Conservation (phyloP, 2,329 filamentous ascomycete species). For the Helicocarpus griseus region DNA sequence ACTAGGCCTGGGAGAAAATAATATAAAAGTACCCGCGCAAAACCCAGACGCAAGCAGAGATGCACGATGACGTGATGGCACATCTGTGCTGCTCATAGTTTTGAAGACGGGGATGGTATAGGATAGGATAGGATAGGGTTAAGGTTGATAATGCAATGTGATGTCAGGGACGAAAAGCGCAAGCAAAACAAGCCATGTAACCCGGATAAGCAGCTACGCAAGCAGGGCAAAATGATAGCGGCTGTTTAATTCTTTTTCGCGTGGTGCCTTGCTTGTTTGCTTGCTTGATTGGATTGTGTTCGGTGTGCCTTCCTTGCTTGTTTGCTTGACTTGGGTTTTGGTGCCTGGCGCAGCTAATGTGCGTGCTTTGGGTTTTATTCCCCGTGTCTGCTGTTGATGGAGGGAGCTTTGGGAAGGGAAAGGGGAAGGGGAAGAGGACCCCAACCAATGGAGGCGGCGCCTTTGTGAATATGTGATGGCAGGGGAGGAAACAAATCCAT, state of each 20-base stretch:
- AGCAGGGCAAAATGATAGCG: slow-evolving; percentile 29
- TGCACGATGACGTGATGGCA: background rate
- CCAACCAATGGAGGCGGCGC: background rate
- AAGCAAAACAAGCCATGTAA: background rate
- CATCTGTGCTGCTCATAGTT: background rate
- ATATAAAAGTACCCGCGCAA: too few species aligned
- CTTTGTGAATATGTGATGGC: background rate
- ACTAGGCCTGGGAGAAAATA: too few species aligned
- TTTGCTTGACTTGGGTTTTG: background rate
- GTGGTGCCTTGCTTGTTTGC: background rate
- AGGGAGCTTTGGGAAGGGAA: too few species aligned
- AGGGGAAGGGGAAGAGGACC: background rate
- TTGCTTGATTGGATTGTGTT: background rate
- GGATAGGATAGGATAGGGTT: background rate
- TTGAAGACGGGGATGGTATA: background rate
- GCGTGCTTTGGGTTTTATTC: background rate
- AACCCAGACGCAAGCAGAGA: background rate
- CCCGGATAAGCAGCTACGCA: slow-evolving; percentile 12
- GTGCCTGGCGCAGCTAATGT: background rate
- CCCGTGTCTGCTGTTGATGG: background rate
- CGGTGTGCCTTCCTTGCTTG: background rate
- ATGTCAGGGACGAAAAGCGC: slow-evolving; percentile 2
- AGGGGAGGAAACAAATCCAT: background rate
- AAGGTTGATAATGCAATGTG: slow-evolving; percentile 32
- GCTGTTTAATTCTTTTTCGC: background rate